phyloP scores from a whole-genome alignment of 1,284 basidiomycete species.

The Microbotryomycetes sp. region DNA sequence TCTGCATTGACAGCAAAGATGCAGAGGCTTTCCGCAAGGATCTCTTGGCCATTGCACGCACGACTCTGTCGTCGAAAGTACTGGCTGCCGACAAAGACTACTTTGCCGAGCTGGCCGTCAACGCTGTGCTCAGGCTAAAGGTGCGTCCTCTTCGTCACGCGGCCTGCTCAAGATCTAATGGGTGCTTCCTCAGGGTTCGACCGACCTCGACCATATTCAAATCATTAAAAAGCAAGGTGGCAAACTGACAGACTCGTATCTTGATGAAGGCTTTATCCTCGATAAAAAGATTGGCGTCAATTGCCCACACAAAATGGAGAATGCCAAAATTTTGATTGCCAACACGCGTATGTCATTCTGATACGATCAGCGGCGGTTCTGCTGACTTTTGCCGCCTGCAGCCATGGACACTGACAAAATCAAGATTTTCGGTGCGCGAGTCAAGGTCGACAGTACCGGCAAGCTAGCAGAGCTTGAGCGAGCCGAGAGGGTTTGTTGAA shows the following conservation, averaged over 20 bases:
- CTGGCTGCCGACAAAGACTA: slow-evolving; percentile 96
- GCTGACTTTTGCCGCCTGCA: slow-evolving; percentile 36
- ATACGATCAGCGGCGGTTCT: background rate
- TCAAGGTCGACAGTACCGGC: slow-evolving; percentile 91
- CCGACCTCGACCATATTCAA: slow-evolving; percentile 96
- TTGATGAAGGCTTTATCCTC: slow-evolving; percentile 98
- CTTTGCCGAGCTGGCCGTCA: slow-evolving; percentile 96
- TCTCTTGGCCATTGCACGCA: slow-evolving; percentile 91
- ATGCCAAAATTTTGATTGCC: slow-evolving; percentile 93
- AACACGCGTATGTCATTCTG: slow-evolving; percentile 69
- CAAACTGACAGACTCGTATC: slow-evolving; percentile 95
- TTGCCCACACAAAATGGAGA: slow-evolving; percentile 88
- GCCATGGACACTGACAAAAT: slow-evolving; percentile 99
- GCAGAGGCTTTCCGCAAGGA: slow-evolving; percentile 72
- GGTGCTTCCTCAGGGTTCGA: slow-evolving; percentile 60
- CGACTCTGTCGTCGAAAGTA: slow-evolving; percentile 94
- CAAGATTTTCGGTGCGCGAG: slow-evolving; percentile 94
- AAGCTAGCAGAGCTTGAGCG: slow-evolving; percentile 97
- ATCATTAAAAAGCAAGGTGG: slow-evolving; percentile 99
- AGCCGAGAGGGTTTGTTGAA: slow-evolving; percentile 63
- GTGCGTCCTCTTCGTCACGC: slow-evolving; percentile 36
- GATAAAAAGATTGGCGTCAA: slow-evolving; percentile 95
- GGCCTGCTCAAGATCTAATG: background rate
- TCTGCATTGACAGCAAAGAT: slow-evolving; percentile 52
- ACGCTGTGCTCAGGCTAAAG: slow-evolving; percentile 90